These are phyloP conservation scores for Ophiostoma tasmaniense DNA, from an alignment of 2,329 filamentous ascomycete genomes.

Conservation along the genomic window DNA sequence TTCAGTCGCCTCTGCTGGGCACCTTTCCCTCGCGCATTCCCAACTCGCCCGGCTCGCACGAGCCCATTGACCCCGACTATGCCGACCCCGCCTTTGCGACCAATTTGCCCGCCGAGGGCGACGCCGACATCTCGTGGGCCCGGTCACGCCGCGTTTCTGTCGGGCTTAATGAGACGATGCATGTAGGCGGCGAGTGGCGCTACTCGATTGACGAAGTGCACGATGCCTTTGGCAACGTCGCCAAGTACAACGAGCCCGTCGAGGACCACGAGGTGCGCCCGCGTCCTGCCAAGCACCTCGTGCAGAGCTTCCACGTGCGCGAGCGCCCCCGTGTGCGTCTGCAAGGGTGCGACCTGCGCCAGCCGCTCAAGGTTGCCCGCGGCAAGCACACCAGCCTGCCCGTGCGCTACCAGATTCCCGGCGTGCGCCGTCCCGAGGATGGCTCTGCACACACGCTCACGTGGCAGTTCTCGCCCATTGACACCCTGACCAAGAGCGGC, in stretches of 20 bases:
- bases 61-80: neutral
- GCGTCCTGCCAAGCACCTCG: constrained; percentile 52
- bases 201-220: constrained; percentile 89
- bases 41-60: neutral
- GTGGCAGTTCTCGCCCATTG: constrained; percentile 74
- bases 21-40: constrained; percentile 26
- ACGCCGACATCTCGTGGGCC: constrained; percentile 73
- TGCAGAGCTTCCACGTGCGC: constrained; percentile 75
- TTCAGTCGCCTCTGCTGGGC: constrained; percentile 66
- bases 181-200: constrained; percentile 68
- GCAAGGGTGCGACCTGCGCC: constrained; percentile 66
- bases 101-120: constrained; percentile 47
- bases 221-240: constrained; percentile 80
- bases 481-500: constrained; percentile 58
- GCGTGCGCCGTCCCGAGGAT: constrained; percentile 44
- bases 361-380: constrained; percentile 74
- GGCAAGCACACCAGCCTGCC: constrained; percentile 62
- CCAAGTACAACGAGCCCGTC: constrained; percentile 58
- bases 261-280: constrained; percentile 61
- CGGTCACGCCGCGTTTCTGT: constrained; percentile 66
- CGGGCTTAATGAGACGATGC: constrained; percentile 83
- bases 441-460: constrained; percentile 59
- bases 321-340: constrained; percentile 72
- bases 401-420: constrained; percentile 57
- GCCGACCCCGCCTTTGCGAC: neutral